These are phyloP conservation scores for Vishniacozyma victoriae DNA, from an alignment of 768 basidiomycete genomes.

Conservation along the genomic window DNA sequence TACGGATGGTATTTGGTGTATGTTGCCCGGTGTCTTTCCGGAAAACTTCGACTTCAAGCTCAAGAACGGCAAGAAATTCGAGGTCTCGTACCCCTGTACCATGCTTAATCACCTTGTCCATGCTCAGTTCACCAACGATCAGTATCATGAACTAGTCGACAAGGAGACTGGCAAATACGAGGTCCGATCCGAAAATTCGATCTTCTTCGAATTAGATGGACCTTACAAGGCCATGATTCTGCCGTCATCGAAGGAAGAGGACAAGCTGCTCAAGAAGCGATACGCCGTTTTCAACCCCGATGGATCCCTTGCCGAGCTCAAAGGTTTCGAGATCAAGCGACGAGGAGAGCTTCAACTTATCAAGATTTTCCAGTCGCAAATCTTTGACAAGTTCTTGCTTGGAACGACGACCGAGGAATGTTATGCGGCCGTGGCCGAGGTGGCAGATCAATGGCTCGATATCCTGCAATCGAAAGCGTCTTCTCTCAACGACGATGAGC, in stretches of 20 bases:
- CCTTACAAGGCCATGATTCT: conserved; percentile 99
- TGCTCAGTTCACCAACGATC: conserved; percentile 91
- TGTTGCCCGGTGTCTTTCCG: conserved; percentile 95
- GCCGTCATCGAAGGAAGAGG: conserved; percentile 97
- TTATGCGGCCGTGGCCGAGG: conserved; percentile 83
- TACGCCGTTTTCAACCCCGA: conserved; percentile 99
- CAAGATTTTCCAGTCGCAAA: conserved; percentile 98
- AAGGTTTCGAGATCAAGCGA: conserved; percentile 98
- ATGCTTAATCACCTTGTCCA: conserved; percentile 99
- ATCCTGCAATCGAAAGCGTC: conserved; percentile 81
- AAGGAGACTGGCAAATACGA: conserved; percentile 74
- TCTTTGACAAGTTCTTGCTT: conserved; percentile 94
- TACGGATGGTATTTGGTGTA: conserved; percentile 99
- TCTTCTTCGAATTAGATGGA: conserved; percentile 98
- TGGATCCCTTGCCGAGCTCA: conserved; percentile 92
- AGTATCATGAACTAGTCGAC: conserved; percentile 84
- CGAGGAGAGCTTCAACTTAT: conserved; percentile 95
- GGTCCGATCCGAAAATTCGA: conserved; percentile 91
- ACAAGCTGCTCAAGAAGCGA: conserved; percentile 95
- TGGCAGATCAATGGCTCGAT: conserved; percentile 96
- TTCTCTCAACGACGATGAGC: conserved; percentile 80
- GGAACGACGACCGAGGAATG: conserved; percentile 92
- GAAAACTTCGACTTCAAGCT: conserved; percentile 97
- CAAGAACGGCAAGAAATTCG: conserved; percentile 73
- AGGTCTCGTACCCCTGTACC: conserved; percentile 94